Conservation (phyloP, 257 asterid genomes). For the Forsythia viridissima region DNA sequence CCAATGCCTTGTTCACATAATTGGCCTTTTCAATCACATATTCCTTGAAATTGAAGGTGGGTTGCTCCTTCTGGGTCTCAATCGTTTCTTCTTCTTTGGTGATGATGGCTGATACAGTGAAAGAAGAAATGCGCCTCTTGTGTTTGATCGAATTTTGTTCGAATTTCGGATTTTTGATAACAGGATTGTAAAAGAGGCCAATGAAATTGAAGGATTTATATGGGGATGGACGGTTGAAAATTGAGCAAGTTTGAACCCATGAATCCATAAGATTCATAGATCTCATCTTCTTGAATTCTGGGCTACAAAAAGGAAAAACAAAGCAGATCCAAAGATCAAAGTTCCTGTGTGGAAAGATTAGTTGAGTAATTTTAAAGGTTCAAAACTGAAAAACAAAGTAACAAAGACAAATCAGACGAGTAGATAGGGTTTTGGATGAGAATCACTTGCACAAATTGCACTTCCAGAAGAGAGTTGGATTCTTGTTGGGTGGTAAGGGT, state of each 20-base stretch:
- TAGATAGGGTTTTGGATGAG: constrained; percentile 62
- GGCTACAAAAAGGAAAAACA: background rate
- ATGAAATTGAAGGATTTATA: constrained; percentile 16
- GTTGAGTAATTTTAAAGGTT: background rate
- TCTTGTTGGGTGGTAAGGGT: background rate
- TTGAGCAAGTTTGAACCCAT: constrained; percentile 33
- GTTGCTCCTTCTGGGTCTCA: constrained; percentile 8
- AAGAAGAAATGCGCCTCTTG: constrained; percentile 13
- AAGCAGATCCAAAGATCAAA: background rate
- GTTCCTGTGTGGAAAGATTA: background rate
- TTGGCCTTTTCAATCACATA: constrained; percentile 55
- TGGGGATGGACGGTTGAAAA: constrained; percentile 9
- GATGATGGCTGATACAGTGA: constrained; percentile 31
- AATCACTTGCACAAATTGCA: background rate
- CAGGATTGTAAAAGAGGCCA: constrained; percentile 19
- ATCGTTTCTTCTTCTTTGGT: constrained; percentile 27
- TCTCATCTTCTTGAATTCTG: constrained; percentile 28
- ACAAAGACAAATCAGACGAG: background rate
- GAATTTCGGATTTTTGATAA: constrained; percentile 18
- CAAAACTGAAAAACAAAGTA: background rate
- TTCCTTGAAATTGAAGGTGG: constrained; percentile 44
- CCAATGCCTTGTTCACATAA: constrained; percentile 52
- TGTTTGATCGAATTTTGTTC: background rate
- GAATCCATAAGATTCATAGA: constrained; percentile 42
- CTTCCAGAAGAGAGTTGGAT: background rate